Percentiles rank a stretch among this genome's conserved stretches.
Conservation (phyloP, 148 eudicot genomes). For the Simmondsia chinensis region DNA sequence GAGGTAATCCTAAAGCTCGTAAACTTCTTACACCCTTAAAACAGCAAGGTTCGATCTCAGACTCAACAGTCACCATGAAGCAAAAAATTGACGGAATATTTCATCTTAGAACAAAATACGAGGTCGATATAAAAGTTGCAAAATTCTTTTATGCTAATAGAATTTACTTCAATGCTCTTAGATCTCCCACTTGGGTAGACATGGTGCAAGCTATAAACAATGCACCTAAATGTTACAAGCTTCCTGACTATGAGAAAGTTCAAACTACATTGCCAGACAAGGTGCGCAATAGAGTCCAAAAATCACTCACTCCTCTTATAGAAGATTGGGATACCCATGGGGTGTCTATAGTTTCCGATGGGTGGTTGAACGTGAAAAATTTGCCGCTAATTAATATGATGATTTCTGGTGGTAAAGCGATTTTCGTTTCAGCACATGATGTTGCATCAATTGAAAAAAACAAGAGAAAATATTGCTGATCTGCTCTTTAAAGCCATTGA, state of each 20-base stretch:
- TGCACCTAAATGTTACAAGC: slow-evolving; percentile 6
- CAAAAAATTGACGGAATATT: no score
- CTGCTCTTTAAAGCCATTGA: slow-evolving; percentile 2
- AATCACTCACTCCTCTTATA: neutral
- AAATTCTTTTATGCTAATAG: slow-evolving; percentile 6
- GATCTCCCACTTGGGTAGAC: slow-evolving; percentile 8
- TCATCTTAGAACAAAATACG: no score
- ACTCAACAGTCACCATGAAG: no score
- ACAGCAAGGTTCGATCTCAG: no score
- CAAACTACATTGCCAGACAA: slow-evolving; percentile 3
- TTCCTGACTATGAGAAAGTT: slow-evolving; percentile 7
- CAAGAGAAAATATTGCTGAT: neutral
- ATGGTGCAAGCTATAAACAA: neutral
- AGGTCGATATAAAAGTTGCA: no score
- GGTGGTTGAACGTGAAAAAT: slow-evolving; percentile 4
- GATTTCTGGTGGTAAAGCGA: neutral
- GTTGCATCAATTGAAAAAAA: neutral
- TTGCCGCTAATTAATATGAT: slow-evolving; percentile 2
- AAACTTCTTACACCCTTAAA: no score
- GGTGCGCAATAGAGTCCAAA: neutral
- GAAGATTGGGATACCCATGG: slow-evolving; percentile 2
- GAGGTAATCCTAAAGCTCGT: no score
- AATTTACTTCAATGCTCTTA: slow-evolving; percentile 8
- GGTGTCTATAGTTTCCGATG: slow-evolving; percentile 8
- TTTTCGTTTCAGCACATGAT: slow-evolving; percentile 1